Percentiles rank a stretch among this genome's conserved stretches.
Conservation (phyloP, 2,329 filamentous ascomycete species). For the Alternaria hordeiaustralica region DNA sequence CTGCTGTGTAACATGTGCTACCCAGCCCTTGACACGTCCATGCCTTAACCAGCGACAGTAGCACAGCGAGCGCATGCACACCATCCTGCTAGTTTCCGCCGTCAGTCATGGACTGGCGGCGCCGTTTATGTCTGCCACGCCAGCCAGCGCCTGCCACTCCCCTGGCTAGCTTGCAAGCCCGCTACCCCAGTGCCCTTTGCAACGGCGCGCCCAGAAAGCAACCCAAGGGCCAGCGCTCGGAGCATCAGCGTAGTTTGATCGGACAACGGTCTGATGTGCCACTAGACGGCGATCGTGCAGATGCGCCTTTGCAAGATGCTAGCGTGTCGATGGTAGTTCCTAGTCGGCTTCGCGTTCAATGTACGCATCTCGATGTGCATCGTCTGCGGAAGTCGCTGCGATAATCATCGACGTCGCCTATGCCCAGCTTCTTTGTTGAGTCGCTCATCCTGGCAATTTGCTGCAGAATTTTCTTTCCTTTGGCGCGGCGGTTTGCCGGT, state of each 20-base stretch:
- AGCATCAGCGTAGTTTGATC: conserved; percentile 22
- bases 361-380: background rate
- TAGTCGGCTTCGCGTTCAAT: background rate
- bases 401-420: conserved; percentile 1
- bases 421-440: conserved; percentile 8
- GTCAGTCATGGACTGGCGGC: conserved; percentile 35
- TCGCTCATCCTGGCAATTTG: conserved; percentile 4
- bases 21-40: conserved; percentile 28
- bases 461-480: conserved; percentile 12
- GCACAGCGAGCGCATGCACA: conserved; percentile 28
- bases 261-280: conserved; percentile 28
- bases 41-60: conserved; percentile 33
- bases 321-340: conserved; percentile 13
- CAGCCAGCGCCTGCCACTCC: conserved; percentile 19
- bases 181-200: conserved; percentile 20
- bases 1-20: conserved; percentile 39
- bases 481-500: conserved; percentile 14
- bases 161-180: conserved; percentile 24
- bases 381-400: background rate
- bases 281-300: conserved; percentile 37
- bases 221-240: conserved; percentile 8
- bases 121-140: conserved; percentile 30
- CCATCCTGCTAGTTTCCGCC: conserved; percentile 43
- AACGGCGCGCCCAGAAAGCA: conserved; percentile 22
- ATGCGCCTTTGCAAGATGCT: conserved; percentile 26